These are phyloP conservation scores for Apiospora aurea DNA, from an alignment of 2,329 filamentous ascomycete species.

Conservation along the genomic window DNA sequence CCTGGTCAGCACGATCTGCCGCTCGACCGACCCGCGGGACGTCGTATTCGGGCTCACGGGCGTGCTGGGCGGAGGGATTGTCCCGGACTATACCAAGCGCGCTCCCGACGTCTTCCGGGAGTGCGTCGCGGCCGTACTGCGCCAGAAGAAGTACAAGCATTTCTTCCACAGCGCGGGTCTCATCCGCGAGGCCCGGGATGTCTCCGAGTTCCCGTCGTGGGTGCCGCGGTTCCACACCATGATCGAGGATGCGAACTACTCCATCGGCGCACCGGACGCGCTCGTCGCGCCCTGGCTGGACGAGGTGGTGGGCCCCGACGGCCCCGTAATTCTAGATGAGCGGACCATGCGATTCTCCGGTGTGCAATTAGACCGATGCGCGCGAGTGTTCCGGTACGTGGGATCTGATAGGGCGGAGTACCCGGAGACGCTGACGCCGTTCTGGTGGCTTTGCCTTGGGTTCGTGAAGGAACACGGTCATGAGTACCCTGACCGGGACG, in stretches of 20 bases:
- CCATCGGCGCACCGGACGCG: background rate
- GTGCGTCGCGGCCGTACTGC: conserved; percentile 7
- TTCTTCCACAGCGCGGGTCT: conserved; percentile 21
- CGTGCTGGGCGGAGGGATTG: background rate
- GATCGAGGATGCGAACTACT: background rate
- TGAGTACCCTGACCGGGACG: background rate
- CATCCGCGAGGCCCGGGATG: background rate
- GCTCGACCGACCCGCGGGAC: conserved; percentile 16
- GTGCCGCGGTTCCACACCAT: conserved; percentile 18
- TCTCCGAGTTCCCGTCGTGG: conserved; percentile 22
- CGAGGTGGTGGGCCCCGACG: background rate
- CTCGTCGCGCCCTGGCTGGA: background rate
- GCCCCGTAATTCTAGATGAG: conserved; percentile 8
- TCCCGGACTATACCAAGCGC: conserved; percentile 14
- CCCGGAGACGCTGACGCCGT: background rate
- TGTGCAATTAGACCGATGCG: background rate
- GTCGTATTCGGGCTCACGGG: conserved; percentile 22
- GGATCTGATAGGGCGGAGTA: background rate
- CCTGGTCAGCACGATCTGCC: background rate
- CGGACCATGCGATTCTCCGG: background rate
- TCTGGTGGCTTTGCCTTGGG: conserved; percentile 21
- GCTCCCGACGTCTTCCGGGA: conserved; percentile 15
- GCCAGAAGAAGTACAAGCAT: conserved; percentile 1
- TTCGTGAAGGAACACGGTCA: background rate
- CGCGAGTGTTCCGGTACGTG: background rate